Evolutionary conservation across 2,329 filamentous ascomycete genomes (phyloP).

Genomic region (Penicillium sp.): DNA sequence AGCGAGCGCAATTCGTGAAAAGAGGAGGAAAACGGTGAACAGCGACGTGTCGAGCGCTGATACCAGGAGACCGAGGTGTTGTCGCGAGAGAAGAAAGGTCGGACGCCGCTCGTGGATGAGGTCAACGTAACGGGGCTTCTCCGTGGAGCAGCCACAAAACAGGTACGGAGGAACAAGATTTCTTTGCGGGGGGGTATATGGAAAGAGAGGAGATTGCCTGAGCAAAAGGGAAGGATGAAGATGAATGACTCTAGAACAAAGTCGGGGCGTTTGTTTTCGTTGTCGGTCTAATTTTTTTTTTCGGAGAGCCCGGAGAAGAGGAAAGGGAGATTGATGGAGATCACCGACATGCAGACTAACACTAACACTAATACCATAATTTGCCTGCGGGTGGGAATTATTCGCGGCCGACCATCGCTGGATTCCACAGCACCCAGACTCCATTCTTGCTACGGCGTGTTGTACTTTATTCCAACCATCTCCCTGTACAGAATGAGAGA

Average conservation of each 20-base stretch:
- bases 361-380: conserved; percentile 7
- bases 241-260: neutral
- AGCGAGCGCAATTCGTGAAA: conserved; percentile 32
- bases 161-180: conserved; percentile 6
- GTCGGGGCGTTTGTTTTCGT: neutral
- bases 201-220: neutral
- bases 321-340: conserved; percentile 4
- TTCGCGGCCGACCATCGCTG: conserved; percentile 18
- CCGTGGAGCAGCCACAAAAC: conserved; percentile 15
- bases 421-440: conserved; percentile 14
- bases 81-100: neutral
- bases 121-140: conserved; percentile 10
- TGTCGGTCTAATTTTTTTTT: conserved; percentile 3
- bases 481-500: neutral
- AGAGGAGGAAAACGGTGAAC: conserved; percentile 13
- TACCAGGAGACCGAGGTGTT: conserved; percentile 1
- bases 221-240: neutral
- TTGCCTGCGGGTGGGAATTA: neutral
- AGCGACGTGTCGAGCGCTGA: neutral
- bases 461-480: neutral
- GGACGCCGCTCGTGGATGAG: conserved; percentile 7
- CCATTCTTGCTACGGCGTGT: conserved; percentile 4
- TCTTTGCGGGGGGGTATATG: conserved; percentile 1
- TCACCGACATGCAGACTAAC: neutral
- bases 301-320: conserved; percentile 7